Conservation (phyloP, 2,329 filamentous ascomycete genomes). For the Stagonosporopsis cucurbitacearum region DNA sequence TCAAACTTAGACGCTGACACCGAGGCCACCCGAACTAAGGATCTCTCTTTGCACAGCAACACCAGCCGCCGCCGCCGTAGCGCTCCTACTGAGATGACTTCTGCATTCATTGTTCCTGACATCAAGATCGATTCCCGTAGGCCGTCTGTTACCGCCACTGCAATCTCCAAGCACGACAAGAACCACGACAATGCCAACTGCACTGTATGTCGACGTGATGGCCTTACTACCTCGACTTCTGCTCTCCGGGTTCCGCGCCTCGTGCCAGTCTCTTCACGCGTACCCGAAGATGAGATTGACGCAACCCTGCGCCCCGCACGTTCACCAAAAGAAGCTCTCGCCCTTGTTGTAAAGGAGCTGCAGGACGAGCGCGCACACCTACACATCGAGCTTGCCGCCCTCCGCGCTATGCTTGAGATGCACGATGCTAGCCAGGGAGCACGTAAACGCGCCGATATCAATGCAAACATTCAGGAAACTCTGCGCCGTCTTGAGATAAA, state of each 20-base stretch:
- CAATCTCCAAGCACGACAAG: constrained; percentile 41
- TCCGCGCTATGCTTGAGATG: constrained; percentile 65
- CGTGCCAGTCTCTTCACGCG: constrained; percentile 58
- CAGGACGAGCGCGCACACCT: constrained; percentile 81
- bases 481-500: constrained; percentile 72
- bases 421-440: constrained; percentile 68
- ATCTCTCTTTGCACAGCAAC: constrained; percentile 56
- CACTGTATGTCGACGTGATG: constrained; percentile 61
- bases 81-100: constrained; percentile 63
- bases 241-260: constrained; percentile 56
- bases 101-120: constrained; percentile 69
- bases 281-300: constrained; percentile 59
- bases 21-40: constrained; percentile 41
- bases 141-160: constrained; percentile 28
- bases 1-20: constrained; percentile 36
- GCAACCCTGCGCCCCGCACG: constrained; percentile 68
- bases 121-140: constrained; percentile 59
- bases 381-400: constrained; percentile 69
- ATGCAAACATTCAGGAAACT: constrained; percentile 66
- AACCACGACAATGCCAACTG: constrained; percentile 62
- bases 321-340: constrained; percentile 73
- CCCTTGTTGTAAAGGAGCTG: constrained; percentile 81
- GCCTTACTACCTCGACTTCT: constrained; percentile 36
- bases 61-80: constrained; percentile 59
- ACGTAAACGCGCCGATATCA: constrained; percentile 67